Conservation (phyloP, 2,329 filamentous ascomycete genomes). For the Xylariaceae sp. region DNA sequence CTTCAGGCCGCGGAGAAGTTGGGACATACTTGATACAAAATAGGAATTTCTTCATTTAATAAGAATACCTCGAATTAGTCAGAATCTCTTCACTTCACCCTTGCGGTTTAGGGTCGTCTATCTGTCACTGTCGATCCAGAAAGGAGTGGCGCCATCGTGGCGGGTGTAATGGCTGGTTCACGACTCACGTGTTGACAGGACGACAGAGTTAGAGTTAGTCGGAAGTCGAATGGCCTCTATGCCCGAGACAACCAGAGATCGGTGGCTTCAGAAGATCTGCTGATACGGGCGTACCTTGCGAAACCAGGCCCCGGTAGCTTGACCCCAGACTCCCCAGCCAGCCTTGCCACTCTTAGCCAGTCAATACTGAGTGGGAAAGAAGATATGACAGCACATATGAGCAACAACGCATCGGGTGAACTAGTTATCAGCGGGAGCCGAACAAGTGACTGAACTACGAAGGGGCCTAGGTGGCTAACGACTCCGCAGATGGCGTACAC, state of each 20-base stretch:
- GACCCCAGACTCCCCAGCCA: too few relatives aligned
- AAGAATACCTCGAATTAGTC: too few relatives aligned
- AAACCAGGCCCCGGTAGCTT: constrained; percentile 20
- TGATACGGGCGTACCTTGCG: constrained; percentile 30
- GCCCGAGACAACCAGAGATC: constrained; percentile 24
- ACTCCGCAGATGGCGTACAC: too few relatives aligned
- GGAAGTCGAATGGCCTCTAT: constrained; percentile 8
- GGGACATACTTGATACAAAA: too few relatives aligned
- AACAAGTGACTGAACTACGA: too few relatives aligned
- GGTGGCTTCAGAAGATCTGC: constrained; percentile 26
- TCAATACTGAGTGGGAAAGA: constrained; percentile 21
- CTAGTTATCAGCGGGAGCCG: too few relatives aligned
- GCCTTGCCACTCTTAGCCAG: constrained; percentile 22
- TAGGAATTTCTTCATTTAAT: too few relatives aligned
- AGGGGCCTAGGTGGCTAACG: too few relatives aligned
- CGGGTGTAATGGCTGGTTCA: constrained; percentile 17
- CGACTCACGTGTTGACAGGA: constrained; percentile 19
- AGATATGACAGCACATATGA: constrained; percentile 3
- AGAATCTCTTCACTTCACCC: too few relatives aligned
- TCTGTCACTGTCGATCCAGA: not conserved
- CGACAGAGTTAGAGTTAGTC: constrained; percentile 4
- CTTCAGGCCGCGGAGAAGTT: too few relatives aligned
- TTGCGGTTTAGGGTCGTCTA: too few relatives aligned
- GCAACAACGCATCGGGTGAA: not conserved
- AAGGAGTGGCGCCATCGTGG: constrained; percentile 13